A percentile compares a stretch with the other conserved stretches of the same genome.
Evolutionary conservation across 2,329 filamentous ascomycete genomes (phyloP).

Genomic region (Venturia effusa): DNA sequence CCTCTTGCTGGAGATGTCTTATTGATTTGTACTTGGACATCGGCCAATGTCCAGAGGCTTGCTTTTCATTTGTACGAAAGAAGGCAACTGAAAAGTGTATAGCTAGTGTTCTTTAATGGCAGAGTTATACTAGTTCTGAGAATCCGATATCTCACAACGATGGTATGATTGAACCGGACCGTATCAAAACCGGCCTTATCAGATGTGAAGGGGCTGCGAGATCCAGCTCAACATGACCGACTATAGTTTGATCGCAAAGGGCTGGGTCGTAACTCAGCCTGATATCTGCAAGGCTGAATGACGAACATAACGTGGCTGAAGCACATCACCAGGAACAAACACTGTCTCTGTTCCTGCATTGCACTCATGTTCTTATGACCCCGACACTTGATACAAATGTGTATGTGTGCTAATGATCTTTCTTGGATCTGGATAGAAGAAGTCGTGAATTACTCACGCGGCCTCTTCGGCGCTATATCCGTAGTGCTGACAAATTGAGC

Average conservation of each 20-base stretch:
- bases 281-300: background rate
- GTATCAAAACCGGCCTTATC: background rate
- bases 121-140: background rate
- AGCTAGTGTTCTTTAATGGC: background rate
- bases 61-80: background rate
- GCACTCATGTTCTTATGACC: background rate
- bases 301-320: background rate
- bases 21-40: background rate
- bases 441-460: background rate
- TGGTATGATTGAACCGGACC: background rate
- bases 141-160: background rate
- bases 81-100: background rate
- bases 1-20: background rate
- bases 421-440: background rate
- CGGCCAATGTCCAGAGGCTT: background rate
- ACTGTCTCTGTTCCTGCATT: background rate
- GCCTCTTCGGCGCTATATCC: background rate
- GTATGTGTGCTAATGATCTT: background rate
- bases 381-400: background rate
- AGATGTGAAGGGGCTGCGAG: background rate
- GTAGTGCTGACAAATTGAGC: background rate
- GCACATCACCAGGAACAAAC: background rate
- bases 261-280: background rate
- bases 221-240: background rate
- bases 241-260: background rate